Base-by-base conservation (phyloP, 164 flowering plant species). In the Nelumbo lutea region DNA sequence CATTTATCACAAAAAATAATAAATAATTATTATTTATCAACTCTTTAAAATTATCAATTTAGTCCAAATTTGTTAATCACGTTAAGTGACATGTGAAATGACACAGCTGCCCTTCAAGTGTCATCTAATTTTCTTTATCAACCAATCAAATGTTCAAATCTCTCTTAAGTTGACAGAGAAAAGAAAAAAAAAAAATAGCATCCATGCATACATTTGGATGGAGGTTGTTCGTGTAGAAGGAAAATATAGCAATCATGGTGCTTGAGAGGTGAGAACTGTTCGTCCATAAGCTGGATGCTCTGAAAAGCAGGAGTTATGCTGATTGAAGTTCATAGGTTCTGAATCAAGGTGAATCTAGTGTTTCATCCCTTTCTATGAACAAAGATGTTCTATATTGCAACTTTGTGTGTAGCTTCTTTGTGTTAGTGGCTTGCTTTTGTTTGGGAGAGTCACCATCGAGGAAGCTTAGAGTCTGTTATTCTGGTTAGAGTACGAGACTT, bases 201-300 rank as follows among this genome's bases (percentile, higher is more conserved):
- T 27, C 27, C 0, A 27, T 27, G 27, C 99, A 95, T 78, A 73
- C 88, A 66, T 95, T 89, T 82, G 96, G 92, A 67, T 79, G 99
- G 62, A 87, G 99, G 72, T 73, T 95, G 82, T 27, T 27, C 96
- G 99, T 95, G 64, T 68, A 92, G 81, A 92, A 92, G 80, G 85
- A 95, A 74, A 95, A 92, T 69, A 86, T 95, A 73, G 98, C 98
- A 69, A 95, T 98, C 15, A 92, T 95, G 99, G 98, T 95, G 65
- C 98, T 95, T 65, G 98, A 95, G 83, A 92, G 99, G 99, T 92
- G 58, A 72, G 76, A 61, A 5, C 6, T 40, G 46, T 61, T 62
- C 14, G 38, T 65, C 8, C 59, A 9, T 38, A 51, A 27, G 62
- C 9, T 59, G 13, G 43, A 47, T 56, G 56, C 69, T 68, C 46